These are phyloP conservation scores for Moelleriella libera DNA, from an alignment of 2,329 filamentous ascomycete species.

Conservation along the genomic window DNA sequence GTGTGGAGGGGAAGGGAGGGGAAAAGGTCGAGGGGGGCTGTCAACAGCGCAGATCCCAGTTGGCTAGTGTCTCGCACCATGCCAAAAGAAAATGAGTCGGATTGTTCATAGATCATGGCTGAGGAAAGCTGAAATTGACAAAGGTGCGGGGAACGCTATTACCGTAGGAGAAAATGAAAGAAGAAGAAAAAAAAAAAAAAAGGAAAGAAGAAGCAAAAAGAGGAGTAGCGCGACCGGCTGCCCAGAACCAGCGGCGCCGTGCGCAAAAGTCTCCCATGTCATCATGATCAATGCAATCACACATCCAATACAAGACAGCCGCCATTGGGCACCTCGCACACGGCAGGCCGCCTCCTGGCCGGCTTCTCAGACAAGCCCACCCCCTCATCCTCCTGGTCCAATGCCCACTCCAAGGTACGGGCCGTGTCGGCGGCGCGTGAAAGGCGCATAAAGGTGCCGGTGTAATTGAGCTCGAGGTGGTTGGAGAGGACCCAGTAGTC, in stretches of 20 bases:
- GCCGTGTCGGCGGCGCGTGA: constrained; percentile 4
- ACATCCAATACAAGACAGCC: constrained; percentile 4
- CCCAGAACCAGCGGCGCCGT: neutral
- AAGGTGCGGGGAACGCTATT: no score
- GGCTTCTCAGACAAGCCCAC: neutral
- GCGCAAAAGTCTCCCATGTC: neutral
- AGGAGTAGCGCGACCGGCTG: neutral
- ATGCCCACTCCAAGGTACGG: constrained; percentile 4
- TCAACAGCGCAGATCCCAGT: no score
- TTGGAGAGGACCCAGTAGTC: constrained; percentile 5
- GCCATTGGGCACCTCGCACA: constrained; percentile 3
- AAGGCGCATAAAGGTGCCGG: constrained; percentile 5
- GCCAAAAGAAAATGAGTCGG: no score
- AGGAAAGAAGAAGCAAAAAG: neutral
- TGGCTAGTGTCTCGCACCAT: no score
- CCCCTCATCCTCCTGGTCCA: constrained; percentile 2
- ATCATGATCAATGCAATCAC: neutral
- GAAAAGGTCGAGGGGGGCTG: no score
- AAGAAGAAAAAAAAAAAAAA: neutral
- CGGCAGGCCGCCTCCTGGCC: neutral
- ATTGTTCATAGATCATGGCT: neutral
- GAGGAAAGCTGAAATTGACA: neutral
- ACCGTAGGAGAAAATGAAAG: neutral
- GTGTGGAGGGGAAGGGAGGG: no score
- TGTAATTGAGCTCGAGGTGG: constrained; percentile 2